These are phyloP conservation scores for Camellia sinensis DNA, from an alignment of 148 eudicot species.

Conservation along the genomic window DNA sequence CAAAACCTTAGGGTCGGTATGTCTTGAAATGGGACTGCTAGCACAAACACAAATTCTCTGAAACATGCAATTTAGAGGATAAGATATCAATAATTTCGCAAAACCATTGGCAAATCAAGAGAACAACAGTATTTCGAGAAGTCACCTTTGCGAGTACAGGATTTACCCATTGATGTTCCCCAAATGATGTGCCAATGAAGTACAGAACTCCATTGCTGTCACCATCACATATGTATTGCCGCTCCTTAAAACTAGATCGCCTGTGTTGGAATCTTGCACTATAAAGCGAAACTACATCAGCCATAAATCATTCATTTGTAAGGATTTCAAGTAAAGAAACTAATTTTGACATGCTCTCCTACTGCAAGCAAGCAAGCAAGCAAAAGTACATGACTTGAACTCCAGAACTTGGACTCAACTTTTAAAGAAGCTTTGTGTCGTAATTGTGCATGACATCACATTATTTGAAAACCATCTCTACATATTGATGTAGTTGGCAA, in stretches of 20 bases:
- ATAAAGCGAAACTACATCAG: conserved; percentile 12
- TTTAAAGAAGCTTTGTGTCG: not conserved
- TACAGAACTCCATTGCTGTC: conserved; percentile 88
- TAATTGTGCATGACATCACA: not conserved
- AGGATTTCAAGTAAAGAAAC: not conserved
- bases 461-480: not conserved
- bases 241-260: conserved; percentile 81
- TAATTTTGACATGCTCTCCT: not conserved
- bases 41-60: no score
- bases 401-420: not conserved
- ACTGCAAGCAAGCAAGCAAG: not conserved
- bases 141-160: conserved; percentile 82
- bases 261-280: conserved; percentile 77
- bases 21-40: no score
- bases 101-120: not conserved
- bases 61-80: no score
- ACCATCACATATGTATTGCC: conserved; percentile 92
- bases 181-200: conserved; percentile 83
- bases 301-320: not conserved
- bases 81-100: not conserved
- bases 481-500: not conserved
- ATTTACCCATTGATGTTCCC: conserved; percentile 87
- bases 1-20: no score
- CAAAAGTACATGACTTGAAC: not conserved
- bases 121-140: not conserved